Base-by-base conservation (phyloP, 805 yeast species). In the Saccharomyces paradoxus region DNA sequence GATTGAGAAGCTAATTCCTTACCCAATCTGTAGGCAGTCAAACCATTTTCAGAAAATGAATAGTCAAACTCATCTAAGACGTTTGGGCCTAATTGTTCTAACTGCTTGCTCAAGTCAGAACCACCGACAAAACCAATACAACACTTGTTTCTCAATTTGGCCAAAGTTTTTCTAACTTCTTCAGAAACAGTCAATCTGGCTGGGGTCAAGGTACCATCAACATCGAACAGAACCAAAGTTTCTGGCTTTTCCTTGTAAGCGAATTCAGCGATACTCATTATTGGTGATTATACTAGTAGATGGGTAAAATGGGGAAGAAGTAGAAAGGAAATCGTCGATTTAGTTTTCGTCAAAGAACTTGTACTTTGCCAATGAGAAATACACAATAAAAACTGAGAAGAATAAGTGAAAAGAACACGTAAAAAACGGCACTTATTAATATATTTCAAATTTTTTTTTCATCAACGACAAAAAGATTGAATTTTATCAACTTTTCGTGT, bases 41-140 rank as follows among this genome's bases (percentile, higher is more conserved):
- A 81, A 57, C 99, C 99, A 73, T 94, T 94, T 81, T 94, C 99
- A 56, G 94, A 82, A 81, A 94, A 94, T 71, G 96, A 87, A 81
- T 83, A 94, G 78, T 94, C 99, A 66, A 94, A 94, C 65, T 87
- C 87, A 53, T 80, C 71, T 67, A 91, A 74, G 49, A 92, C 82
- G 59, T 81, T 79, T 51, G 82, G 74, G 63, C 99, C 99, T 62
- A 94, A 83, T 78, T 94, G 99, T 79, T 94, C 99, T 66, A 84
- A 80, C 80, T 94, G 99, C 77, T 94, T 94, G 71, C 81, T 77
- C 67, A 94, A 83, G 73, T 94, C 98, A 52, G 95, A 85, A 65
- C 99, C 99, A 73, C 99, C 99, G 60, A 94, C 99, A 67, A 90
- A 94, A 55, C 99, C 99, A 76, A 94, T 82, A 52, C 87, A 97